Conservation (phyloP, 495 filamentous ascomycete genomes). For the Xylaria curta region DNA sequence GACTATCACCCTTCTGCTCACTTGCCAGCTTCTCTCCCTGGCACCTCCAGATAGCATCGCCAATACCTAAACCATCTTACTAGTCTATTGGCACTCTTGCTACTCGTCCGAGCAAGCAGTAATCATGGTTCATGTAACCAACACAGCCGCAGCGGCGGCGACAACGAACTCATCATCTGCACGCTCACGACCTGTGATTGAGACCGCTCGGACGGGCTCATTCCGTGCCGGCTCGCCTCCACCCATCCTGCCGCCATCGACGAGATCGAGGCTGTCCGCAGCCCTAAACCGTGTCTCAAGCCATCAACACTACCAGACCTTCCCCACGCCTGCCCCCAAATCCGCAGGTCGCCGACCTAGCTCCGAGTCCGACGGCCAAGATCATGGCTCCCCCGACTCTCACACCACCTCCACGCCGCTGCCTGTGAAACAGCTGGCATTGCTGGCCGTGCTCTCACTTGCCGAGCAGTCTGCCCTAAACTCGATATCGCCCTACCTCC, state of each 20-base stretch:
- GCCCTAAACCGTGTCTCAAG: slow-evolving; percentile 66
- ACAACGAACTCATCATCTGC: slow-evolving; percentile 30
- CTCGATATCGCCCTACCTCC: slow-evolving; percentile 94
- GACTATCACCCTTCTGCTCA: neutral
- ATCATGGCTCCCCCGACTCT: slow-evolving; percentile 43
- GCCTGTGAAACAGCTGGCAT: slow-evolving; percentile 79
- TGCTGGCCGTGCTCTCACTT: slow-evolving; percentile 86
- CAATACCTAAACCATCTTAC: neutral
- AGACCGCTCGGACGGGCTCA: slow-evolving; percentile 45
- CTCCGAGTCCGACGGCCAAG: slow-evolving; percentile 36
- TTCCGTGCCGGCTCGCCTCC: slow-evolving; percentile 59
- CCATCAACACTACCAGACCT: slow-evolving; percentile 80
- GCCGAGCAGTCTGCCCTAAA: slow-evolving; percentile 96
- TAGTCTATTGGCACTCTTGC: neutral
- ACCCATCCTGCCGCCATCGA: slow-evolving; percentile 34
- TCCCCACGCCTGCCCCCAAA: slow-evolving; percentile 86
- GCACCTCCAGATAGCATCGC: neutral
- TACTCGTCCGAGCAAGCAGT: neutral
- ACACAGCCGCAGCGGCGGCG: slow-evolving; percentile 36
- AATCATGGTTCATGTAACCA: slow-evolving; percentile 46
- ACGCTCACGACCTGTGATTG: slow-evolving; percentile 32
- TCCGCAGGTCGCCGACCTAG: slow-evolving; percentile 54
- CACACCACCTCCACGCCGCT: slow-evolving; percentile 66
- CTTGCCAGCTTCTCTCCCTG: neutral
- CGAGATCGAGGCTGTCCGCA: slow-evolving; percentile 32